phyloP scores from a whole-genome alignment of 768 basidiomycete species.

The Naganishia kalamii region DNA sequence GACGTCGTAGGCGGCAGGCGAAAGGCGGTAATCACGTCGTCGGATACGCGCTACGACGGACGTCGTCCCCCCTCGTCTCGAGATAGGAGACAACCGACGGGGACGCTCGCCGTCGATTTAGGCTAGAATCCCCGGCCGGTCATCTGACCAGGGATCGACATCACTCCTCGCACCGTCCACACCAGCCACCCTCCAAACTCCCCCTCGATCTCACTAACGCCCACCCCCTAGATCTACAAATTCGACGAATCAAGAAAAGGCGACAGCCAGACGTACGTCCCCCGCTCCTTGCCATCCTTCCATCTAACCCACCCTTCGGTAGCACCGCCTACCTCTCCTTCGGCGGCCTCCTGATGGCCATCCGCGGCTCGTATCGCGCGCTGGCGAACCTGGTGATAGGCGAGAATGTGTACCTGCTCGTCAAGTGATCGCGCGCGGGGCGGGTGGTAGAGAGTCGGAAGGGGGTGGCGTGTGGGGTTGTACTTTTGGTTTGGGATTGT shows the following conservation, averaged over 20 bases:
- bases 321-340: constrained; percentile 96
- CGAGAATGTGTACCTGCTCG: constrained; percentile 81
- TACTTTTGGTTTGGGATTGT: not conserved
- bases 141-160: too few relatives aligned
- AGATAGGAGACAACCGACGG: too few relatives aligned
- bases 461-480: not conserved
- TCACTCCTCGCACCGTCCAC: not conserved
- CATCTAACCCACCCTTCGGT: not conserved
- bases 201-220: not conserved
- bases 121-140: too few relatives aligned
- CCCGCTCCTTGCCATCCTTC: constrained; percentile 16
- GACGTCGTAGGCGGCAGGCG: too few relatives aligned
- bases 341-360: constrained; percentile 87
- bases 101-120: too few relatives aligned
- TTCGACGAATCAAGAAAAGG: constrained; percentile 73
- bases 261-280: constrained; percentile 68
- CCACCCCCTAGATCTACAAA: constrained; percentile 71
- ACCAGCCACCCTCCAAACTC: not conserved
- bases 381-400: constrained; percentile 86
- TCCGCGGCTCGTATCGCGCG: constrained; percentile 87
- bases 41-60: too few relatives aligned
- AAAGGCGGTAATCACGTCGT: too few relatives aligned
- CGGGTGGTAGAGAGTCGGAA: not conserved
- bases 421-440: constrained; percentile 52
- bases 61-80: too few relatives aligned